These are phyloP conservation scores for Bauhinia variegata DNA, from an alignment of 306 rosid genomes.

Conservation along the genomic window DNA sequence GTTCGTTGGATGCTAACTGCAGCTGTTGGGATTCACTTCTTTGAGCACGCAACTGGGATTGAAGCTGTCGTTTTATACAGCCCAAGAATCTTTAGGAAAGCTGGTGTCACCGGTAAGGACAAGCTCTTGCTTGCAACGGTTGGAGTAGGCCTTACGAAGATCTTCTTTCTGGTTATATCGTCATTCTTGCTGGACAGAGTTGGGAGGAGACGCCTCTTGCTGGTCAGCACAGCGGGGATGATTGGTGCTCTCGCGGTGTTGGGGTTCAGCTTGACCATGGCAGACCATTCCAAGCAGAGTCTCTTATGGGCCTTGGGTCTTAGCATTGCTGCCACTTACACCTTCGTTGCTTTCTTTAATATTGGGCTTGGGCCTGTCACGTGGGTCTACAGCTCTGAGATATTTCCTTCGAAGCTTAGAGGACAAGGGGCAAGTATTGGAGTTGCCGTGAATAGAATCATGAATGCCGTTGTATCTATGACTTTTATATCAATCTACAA, in stretches of 20 bases:
- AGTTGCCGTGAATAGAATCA: conserved; percentile 72
- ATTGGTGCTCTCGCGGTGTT: conserved; percentile 40
- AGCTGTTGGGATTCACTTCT: conserved; percentile 74
- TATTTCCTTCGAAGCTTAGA: conserved; percentile 72
- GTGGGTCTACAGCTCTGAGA: conserved; percentile 82
- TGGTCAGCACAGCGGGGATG: conserved; percentile 62
- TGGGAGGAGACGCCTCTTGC: conserved; percentile 63
- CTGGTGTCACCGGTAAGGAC: conserved; percentile 60
- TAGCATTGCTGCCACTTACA: conserved; percentile 56
- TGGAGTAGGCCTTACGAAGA: conserved; percentile 69
- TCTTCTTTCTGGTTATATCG: conserved; percentile 48
- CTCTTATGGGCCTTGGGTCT: conserved; percentile 60
- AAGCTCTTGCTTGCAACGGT: conserved; percentile 70
- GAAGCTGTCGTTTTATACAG: conserved; percentile 79
- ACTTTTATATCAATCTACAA: conserved; percentile 65
- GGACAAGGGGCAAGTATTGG: conserved; percentile 74
- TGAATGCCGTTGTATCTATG: conserved; percentile 69
- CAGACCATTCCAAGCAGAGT: conserved; percentile 33
- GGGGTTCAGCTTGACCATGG: conserved; percentile 68
- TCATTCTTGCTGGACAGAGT: conserved; percentile 58
- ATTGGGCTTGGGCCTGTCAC: conserved; percentile 80
- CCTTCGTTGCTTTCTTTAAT: conserved; percentile 62
- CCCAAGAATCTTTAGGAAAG: conserved; percentile 77
- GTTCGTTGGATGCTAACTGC: conserved; percentile 73
- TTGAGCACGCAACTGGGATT: conserved; percentile 78